Evolutionary conservation across 495 filamentous ascomycete species (phyloP).

Genomic region (Penicillium chermesinum): DNA sequence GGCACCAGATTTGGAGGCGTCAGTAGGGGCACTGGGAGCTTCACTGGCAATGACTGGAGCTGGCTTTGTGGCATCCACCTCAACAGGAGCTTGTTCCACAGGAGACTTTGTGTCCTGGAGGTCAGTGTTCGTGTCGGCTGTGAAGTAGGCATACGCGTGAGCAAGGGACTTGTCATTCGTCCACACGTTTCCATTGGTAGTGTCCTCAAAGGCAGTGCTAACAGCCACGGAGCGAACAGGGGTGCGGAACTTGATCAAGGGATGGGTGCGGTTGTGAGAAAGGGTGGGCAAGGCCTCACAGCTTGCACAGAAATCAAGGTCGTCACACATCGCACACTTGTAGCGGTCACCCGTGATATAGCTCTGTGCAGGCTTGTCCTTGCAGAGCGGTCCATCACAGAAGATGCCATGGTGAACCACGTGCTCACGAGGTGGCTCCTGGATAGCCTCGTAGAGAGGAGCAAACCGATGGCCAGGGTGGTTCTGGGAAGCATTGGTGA

Average conservation of each 20-base stretch:
- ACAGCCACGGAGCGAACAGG: constrained; percentile 86
- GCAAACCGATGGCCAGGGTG: constrained; percentile 90
- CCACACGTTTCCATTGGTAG: constrained; percentile 54
- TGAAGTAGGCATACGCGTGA: constrained; percentile 30
- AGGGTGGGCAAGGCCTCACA: constrained; percentile 87
- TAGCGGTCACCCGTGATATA: constrained; percentile 87
- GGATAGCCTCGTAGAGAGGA: constrained; percentile 74
- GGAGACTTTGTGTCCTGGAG: constrained; percentile 54
- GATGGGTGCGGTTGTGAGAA: constrained; percentile 87
- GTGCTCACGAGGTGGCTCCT: constrained; percentile 41
- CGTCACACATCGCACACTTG: constrained; percentile 96
- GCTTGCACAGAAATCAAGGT: constrained; percentile 91
- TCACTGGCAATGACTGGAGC: neutral
- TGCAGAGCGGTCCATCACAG: constrained; percentile 93
- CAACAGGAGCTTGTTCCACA: neutral
- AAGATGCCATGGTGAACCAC: constrained; percentile 77
- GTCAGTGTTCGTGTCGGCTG: constrained; percentile 41
- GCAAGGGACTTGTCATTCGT: constrained; percentile 56
- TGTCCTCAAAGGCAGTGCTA: constrained; percentile 73
- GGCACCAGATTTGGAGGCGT: neutral
- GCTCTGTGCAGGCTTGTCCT: constrained; percentile 42
- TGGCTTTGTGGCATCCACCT: constrained; percentile 19
- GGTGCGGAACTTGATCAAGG: constrained; percentile 94
- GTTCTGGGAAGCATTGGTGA: constrained; percentile 54
- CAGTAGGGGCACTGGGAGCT: constrained; percentile 22